A percentile compares a stretch with the other conserved stretches of the same genome.
Evolutionary conservation across 1,284 basidiomycete genomes (phyloP).

Genomic region (Ceratobasidium sp.): DNA sequence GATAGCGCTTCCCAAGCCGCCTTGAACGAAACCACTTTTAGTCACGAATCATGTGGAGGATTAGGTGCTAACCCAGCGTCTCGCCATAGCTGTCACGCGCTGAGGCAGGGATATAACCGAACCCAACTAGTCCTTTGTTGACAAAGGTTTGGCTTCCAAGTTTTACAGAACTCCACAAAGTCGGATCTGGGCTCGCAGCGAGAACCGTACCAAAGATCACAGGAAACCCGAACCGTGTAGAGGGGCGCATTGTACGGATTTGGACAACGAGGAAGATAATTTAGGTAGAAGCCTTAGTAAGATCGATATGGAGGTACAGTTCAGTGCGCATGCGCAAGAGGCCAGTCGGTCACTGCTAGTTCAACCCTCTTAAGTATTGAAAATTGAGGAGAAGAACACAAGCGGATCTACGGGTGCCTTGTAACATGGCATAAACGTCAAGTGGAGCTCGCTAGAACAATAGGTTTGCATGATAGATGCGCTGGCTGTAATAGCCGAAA

Average conservation of each 20-base stretch:
- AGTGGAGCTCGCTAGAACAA: slow-evolving; percentile 1
- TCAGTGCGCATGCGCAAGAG: not conserved
- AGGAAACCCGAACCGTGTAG: slow-evolving; percentile 4
- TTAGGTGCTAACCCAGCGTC: slow-evolving; percentile 36
- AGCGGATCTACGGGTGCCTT: not conserved
- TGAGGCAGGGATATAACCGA: slow-evolving; percentile 39
- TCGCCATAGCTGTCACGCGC: slow-evolving; percentile 39
- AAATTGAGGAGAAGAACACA: not conserved
- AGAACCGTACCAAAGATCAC: not conserved
- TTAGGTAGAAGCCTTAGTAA: not conserved
- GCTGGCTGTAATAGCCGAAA: not conserved
- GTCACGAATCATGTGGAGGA: slow-evolving; percentile 26
- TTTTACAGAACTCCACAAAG: slow-evolving; percentile 40
- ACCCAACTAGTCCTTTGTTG: slow-evolving; percentile 42
- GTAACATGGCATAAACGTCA: not conserved
- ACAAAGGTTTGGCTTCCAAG: slow-evolving; percentile 43
- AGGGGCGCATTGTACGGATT: not conserved
- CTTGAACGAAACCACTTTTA: slow-evolving; percentile 17
- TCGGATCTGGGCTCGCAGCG: slow-evolving; percentile 37
- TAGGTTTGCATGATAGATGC: not conserved
- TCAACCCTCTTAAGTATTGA: slow-evolving; percentile 1
- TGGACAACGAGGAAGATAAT: not conserved
- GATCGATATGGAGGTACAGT: not conserved
- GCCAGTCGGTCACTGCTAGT: not conserved
- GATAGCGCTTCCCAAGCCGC: slow-evolving; percentile 32